Base-by-base conservation (phyloP, 75 land plant genomes). In the Adiantum capillusveneris region DNA sequence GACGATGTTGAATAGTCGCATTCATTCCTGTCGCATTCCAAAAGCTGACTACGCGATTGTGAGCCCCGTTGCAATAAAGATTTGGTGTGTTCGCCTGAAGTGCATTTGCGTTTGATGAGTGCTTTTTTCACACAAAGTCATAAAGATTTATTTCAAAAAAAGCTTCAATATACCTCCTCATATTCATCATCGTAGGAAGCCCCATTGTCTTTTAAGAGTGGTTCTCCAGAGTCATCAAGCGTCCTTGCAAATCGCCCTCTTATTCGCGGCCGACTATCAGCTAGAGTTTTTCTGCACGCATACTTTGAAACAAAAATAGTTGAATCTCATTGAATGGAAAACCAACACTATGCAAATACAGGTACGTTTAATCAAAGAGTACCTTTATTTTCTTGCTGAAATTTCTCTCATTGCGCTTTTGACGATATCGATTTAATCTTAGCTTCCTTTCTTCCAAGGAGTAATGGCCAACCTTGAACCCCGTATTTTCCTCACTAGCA, bases 201-300 rank as follows among this genome's bases (percentile, higher is more conserved):
- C 22, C 13, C 50, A 21, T 21, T 21, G 13, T 46, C 50, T 14
- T 46, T 46, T 17, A 46, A 3, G 17, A 46, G 50, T 14, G 22
- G 50, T 21, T 46, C 50, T 21, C 50, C 50, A 21, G 17, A 46
- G 50, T 46, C 65, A 18, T 84, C 90, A 18, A 84, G 87, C 27
- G 87, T 90, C 72, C 77, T 90, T 11, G 96, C 91, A 71, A 90
- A 90, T 37, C 96, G 70, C 26, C 96, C 96, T 63, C 96, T 74
- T 0, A 90, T 83, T 39, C 96, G 75, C 11, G 96, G 96, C 16
- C 92, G 62, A 67, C 92, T 90, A 53, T 90, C 96, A 53, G 92
- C 96, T 13, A 90, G 77, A 2, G 96, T 87, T 45, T 90, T 90
- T 26, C 96, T 81, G 65, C 96, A 90, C 25, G 96, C 96, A 75